Conservation (phyloP, 2,329 filamentous ascomycete genomes). For the Stylonectria norvegica region DNA sequence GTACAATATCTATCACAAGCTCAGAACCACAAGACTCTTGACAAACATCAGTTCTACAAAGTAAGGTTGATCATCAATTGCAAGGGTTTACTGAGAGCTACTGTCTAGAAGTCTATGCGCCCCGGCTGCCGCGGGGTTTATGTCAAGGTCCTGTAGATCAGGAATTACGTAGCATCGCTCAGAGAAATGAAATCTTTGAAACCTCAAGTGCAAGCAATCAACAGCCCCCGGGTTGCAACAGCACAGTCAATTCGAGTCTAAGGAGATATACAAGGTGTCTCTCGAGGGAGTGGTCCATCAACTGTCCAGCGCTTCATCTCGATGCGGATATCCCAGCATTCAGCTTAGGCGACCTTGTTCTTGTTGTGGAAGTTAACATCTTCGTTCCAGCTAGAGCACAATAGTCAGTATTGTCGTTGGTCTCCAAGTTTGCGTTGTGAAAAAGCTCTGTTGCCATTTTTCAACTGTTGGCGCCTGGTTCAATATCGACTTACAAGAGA, state of each 20-base stretch:
- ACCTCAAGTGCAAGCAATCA: too few relatives aligned
- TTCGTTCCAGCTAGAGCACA: slow-evolving; percentile 74
- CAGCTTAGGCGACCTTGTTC: slow-evolving; percentile 61
- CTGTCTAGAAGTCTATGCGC: too few relatives aligned
- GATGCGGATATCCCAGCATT: slow-evolving; percentile 10
- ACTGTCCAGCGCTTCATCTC: slow-evolving; percentile 20
- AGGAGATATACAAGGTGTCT: slow-evolving; percentile 31
- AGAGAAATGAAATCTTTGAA: too few relatives aligned
- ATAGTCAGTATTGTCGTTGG: slow-evolving; percentile 17
- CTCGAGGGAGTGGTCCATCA: slow-evolving; percentile 28
- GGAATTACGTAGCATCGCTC: too few relatives aligned
- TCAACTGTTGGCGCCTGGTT: neutral
- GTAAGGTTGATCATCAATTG: too few relatives aligned
- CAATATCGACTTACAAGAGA: slow-evolving; percentile 38
- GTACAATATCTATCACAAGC: too few relatives aligned
- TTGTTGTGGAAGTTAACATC: slow-evolving; percentile 96
- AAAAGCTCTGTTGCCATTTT: neutral
- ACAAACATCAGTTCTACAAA: too few relatives aligned
- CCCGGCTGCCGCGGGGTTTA: too few relatives aligned
- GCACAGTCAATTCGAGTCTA: slow-evolving; percentile 34
- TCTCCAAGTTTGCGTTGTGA: slow-evolving; percentile 2
- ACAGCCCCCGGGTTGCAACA: too few relatives aligned
- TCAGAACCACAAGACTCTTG: too few relatives aligned
- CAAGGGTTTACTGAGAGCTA: too few relatives aligned
- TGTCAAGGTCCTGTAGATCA: too few relatives aligned